Evolutionary conservation across 1,284 basidiomycete genomes (phyloP).

Genomic region (Chondrostereum purpureum): DNA sequence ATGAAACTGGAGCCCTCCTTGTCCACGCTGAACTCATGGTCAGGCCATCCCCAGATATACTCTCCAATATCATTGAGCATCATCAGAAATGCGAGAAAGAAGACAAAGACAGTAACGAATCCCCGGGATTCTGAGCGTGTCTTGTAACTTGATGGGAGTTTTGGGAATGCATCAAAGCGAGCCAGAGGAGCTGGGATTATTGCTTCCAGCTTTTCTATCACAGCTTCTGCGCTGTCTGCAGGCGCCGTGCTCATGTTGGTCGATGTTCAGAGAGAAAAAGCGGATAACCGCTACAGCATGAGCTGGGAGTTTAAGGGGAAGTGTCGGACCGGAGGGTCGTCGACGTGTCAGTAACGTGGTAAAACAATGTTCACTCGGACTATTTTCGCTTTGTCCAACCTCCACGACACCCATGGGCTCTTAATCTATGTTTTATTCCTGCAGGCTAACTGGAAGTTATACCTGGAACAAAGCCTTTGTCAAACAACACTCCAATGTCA

Average conservation of each 20-base stretch:
- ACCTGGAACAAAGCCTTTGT: too few species aligned
- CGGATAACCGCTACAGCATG: too few species aligned
- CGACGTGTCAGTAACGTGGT: conserved; percentile 3
- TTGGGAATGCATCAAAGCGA: conserved; percentile 82
- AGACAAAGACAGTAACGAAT: conserved; percentile 79
- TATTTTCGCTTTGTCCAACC: too few species aligned
- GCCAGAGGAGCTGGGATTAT: conserved; percentile 45
- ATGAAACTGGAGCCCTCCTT: conserved; percentile 53
- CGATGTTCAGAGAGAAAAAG: too few species aligned
- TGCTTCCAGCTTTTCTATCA: conserved; percentile 52
- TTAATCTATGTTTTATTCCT: too few species aligned
- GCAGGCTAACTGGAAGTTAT: too few species aligned
- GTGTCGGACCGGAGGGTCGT: neutral
- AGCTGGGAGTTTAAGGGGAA: neutral
- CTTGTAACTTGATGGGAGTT: conserved; percentile 85
- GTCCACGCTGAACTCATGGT: conserved; percentile 83
- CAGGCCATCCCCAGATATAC: conserved; percentile 88
- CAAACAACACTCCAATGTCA: too few species aligned
- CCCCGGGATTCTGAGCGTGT: conserved; percentile 82
- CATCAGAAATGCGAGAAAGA: conserved; percentile 64
- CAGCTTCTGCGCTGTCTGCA: conserved; percentile 23
- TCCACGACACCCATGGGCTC: too few species aligned
- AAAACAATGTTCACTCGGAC: too few species aligned
- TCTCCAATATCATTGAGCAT: conserved; percentile 85
- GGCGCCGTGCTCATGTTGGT: conserved; percentile 4